Evolutionary conservation across 371 early-diverging fungal genomes (phyloP).

Genomic region (Polyrhizophydium stewartii): DNA sequence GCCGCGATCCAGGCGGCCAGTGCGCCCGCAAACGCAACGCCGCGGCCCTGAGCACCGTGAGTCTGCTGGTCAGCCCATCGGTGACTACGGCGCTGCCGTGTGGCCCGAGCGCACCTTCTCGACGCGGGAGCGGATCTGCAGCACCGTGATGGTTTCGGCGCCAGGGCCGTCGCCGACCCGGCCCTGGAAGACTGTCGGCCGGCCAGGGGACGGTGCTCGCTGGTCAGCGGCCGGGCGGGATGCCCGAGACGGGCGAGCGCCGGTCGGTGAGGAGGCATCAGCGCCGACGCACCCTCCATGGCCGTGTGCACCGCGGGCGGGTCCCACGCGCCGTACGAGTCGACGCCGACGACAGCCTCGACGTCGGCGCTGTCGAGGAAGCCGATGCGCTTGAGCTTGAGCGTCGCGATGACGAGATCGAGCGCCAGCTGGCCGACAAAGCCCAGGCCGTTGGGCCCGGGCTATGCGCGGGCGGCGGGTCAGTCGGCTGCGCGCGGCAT

Average conservation of each 20-base stretch:
- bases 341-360: conserved; percentile 1
- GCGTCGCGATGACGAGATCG: conserved; percentile 3
- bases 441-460: conserved; percentile 1
- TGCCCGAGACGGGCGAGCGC: not conserved
- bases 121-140: conserved; percentile 1
- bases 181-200: not conserved
- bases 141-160: not conserved
- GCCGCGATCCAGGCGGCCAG: not conserved
- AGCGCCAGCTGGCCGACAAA: conserved; percentile 3
- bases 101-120: not conserved
- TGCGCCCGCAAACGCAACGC: not conserved
- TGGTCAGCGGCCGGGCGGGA: not conserved
- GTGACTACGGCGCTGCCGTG: not conserved
- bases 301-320: not conserved
- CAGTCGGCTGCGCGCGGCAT: too few species aligned
- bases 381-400: not conserved
- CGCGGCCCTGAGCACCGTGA: not conserved
- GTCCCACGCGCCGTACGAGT: conserved; percentile 2
- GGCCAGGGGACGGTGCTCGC: not conserved
- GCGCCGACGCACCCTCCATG: not conserved
- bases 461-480: too few species aligned
- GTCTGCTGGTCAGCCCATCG: too few species aligned
- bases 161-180: not conserved
- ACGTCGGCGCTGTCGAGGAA: conserved; percentile 1
- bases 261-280: too few species aligned